phyloP scores from a whole-genome alignment of 345 rosid species.

The Corymbia maculata region DNA sequence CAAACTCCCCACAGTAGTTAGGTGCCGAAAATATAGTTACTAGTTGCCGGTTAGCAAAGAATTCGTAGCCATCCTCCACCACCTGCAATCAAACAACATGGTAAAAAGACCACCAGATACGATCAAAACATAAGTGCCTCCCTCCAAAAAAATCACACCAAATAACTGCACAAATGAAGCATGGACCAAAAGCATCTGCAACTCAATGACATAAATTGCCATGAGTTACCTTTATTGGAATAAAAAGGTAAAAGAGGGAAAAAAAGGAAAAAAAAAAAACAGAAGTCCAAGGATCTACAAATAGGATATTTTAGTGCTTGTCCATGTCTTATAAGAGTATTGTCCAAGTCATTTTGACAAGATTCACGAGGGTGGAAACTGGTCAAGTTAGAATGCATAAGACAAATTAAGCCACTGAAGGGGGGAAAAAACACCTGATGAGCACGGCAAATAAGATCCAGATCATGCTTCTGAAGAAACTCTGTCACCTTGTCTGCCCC shows the following conservation, averaged over 20 bases:
- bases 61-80: constrained; percentile 94
- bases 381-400: background rate
- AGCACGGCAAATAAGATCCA: constrained; percentile 85
- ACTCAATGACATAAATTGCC: background rate
- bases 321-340: background rate
- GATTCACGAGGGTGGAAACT: background rate
- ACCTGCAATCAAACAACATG: constrained; percentile 29
- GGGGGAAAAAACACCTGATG: constrained; percentile 52
- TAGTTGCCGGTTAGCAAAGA: constrained; percentile 77
- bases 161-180: background rate
- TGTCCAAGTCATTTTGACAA: background rate
- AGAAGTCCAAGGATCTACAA: background rate
- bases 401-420: background rate
- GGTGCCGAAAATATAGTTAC: constrained; percentile 87
- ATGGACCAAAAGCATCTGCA: background rate
- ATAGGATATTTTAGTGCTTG: background rate
- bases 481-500: constrained; percentile 60
- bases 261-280: background rate
- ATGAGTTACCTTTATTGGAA: background rate
- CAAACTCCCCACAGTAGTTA: constrained; percentile 87
- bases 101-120: background rate
- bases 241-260: background rate
- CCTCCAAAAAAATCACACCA: background rate
- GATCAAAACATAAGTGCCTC: background rate
- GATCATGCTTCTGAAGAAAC: constrained; percentile 65